Conservation (phyloP, 2,329 filamentous ascomycete genomes). For the Trichoderma breve region DNA sequence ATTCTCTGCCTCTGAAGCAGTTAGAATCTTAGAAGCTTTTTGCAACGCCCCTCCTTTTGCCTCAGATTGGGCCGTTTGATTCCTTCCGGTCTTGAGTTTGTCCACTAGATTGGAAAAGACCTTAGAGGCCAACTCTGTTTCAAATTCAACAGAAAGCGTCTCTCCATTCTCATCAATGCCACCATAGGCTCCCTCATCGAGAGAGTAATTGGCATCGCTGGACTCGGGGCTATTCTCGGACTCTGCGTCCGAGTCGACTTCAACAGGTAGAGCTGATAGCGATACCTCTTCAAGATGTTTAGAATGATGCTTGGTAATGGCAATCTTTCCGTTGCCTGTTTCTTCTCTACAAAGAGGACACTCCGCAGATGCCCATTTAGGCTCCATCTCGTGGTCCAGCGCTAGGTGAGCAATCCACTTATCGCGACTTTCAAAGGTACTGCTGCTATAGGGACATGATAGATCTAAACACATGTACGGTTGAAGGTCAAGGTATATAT, state of each 20-base stretch:
- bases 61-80: conserved; percentile 38
- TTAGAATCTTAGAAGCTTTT: conserved; percentile 41
- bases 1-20: conserved; percentile 49
- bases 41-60: conserved; percentile 27
- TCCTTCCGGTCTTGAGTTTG: conserved; percentile 36
- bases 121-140: background rate
- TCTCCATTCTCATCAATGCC: background rate
- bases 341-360: background rate
- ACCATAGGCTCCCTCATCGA: background rate
- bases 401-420: background rate
- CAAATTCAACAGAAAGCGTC: background rate
- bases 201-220: background rate
- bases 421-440: background rate
- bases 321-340: background rate
- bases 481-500: background rate
- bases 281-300: background rate
- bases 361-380: background rate
- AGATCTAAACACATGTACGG: background rate
- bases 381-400: background rate
- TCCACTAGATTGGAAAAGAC: conserved; percentile 29
- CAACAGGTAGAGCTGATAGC: background rate
- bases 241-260: background rate
- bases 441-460: background rate
- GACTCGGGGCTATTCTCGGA: background rate
- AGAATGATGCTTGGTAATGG: background rate